These are phyloP conservation scores for Corynespora cassiicola DNA, from an alignment of 2,329 filamentous ascomycete species.

Conservation along the genomic window DNA sequence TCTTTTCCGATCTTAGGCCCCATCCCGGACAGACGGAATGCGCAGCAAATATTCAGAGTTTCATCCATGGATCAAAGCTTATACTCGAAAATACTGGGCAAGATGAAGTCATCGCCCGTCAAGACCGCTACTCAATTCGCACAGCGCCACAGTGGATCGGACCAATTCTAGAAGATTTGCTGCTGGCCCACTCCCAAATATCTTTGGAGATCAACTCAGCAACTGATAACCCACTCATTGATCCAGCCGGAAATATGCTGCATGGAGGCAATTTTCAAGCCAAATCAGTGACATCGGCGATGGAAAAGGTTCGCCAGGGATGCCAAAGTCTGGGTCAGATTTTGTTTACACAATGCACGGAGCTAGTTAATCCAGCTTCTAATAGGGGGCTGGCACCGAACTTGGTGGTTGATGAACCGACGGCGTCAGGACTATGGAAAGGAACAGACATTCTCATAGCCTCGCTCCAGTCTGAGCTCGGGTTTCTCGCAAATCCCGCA, in stretches of 20 bases:
- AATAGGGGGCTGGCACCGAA: slow-evolving; percentile 70
- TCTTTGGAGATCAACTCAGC: slow-evolving; percentile 69
- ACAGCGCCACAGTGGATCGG: slow-evolving; percentile 73
- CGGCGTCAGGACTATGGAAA: slow-evolving; percentile 65
- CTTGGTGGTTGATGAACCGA: slow-evolving; percentile 65
- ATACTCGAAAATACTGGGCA: slow-evolving; percentile 8
- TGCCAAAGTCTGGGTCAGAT: slow-evolving; percentile 67
- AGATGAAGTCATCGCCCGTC: slow-evolving; percentile 15
- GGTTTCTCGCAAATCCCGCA: slow-evolving; percentile 67
- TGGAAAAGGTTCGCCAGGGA: slow-evolving; percentile 64
- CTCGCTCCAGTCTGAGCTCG: slow-evolving; percentile 68
- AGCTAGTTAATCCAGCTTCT: slow-evolving; percentile 67
- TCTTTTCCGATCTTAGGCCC: slow-evolving; percentile 64
- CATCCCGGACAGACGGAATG: slow-evolving; percentile 62
- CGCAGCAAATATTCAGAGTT: slow-evolving; percentile 26
- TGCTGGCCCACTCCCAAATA: slow-evolving; percentile 64
- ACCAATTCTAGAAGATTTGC: slow-evolving; percentile 69
- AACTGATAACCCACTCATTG: slow-evolving; percentile 70
- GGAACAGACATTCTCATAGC: slow-evolving; percentile 72
- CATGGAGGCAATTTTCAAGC: slow-evolving; percentile 75
- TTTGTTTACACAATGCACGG: slow-evolving; percentile 67
- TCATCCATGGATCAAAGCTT: slow-evolving; percentile 30
- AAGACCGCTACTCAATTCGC: slow-evolving; percentile 71
- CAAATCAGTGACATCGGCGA: slow-evolving; percentile 65
- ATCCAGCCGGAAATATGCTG: slow-evolving; percentile 55